Evolutionary conservation across 257 asterid species (phyloP), one percentile per base, ranked within the genome.

Genomic region (Primulina tabacum): DNA sequence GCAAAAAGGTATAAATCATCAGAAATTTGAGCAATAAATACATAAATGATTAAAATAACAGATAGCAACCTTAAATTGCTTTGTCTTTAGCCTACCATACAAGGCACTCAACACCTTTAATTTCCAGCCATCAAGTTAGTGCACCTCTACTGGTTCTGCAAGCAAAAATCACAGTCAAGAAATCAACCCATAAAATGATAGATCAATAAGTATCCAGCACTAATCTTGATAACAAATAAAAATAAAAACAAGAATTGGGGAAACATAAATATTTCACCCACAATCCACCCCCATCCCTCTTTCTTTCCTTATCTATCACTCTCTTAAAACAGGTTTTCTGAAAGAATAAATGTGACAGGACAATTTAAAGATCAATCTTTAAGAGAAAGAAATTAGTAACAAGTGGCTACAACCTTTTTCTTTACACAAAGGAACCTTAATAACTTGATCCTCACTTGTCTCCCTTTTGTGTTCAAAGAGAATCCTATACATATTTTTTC

Each of bases 31-130:
- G 86, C 80, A 75, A 84, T 73, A 77, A 84, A 82, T 75, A 70
- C 28, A 9, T 63, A 57, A 38, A 64, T 69, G 71, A 80, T 70
- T 73, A 69, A 50, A 64, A 72, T 64, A 73, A 79, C 35, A 62
- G 58, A 61, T 18, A 62, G 29, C n/a, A 53, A 85, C 84, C 92
- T 84, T 78, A 81, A 81, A 29, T 80, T 74, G 71, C 73, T 75
- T 77, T 74, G 77, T 81, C 81, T 80, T 71, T 86, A 79, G 81
- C 83, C 86, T 78, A 76, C 64, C 88, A 85, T 85, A 82, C 86
- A 89, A 84, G 86, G 85, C 90, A 83, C 84, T 78, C 75, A 68
- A 82, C 75, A n/a, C 40, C 80, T 67, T 52, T 50, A 16, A 50
- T 78, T 75, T 76, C 52, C 87, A 81, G 79, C 85, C 74, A 77